Conservation (phyloP, 495 filamentous ascomycete species). For the Penicillium mononematosum region DNA sequence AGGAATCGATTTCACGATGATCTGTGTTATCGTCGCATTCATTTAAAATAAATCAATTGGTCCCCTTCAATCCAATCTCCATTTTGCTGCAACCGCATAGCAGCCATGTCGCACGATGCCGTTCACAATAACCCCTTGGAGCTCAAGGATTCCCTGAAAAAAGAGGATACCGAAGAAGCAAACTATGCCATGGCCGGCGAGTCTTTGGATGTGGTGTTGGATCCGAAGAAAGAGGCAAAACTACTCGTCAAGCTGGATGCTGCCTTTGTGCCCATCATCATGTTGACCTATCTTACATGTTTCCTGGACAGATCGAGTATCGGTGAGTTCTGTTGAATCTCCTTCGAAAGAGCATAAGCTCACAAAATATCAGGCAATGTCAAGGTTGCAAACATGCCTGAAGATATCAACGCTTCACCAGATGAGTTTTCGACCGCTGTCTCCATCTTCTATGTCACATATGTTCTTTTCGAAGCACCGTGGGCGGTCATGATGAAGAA, state of each 20-base stretch:
- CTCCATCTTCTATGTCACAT: constrained; percentile 53
- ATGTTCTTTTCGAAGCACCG: constrained; percentile 47
- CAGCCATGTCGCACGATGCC: constrained; percentile 2
- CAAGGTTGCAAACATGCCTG: constrained; percentile 45
- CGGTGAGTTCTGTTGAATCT: constrained; percentile 24
- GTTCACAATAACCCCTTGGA: constrained; percentile 12
- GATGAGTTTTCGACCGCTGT: constrained; percentile 48
- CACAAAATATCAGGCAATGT: constrained; percentile 39
- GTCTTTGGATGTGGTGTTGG: constrained; percentile 28
- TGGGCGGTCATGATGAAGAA: constrained; percentile 49
- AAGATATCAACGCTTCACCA: constrained; percentile 42
- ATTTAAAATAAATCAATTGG: too few species aligned
- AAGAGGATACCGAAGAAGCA: constrained; percentile 11
- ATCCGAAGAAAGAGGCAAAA: constrained; percentile 36
- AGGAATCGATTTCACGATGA: not conserved
- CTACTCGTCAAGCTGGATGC: constrained; percentile 45
- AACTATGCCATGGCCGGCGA: constrained; percentile 17
- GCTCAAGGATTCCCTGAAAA: constrained; percentile 18
- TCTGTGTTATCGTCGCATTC: not conserved
- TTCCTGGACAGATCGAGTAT: constrained; percentile 50
- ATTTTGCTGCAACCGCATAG: not conserved
- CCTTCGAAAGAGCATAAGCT: not conserved
- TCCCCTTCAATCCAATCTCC: too few species aligned
- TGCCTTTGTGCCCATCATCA: constrained; percentile 47
- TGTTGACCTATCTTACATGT: constrained; percentile 46